Conservation (phyloP, 2,329 filamentous ascomycete species). For the Phyllosticta citribraziliensis region DNA sequence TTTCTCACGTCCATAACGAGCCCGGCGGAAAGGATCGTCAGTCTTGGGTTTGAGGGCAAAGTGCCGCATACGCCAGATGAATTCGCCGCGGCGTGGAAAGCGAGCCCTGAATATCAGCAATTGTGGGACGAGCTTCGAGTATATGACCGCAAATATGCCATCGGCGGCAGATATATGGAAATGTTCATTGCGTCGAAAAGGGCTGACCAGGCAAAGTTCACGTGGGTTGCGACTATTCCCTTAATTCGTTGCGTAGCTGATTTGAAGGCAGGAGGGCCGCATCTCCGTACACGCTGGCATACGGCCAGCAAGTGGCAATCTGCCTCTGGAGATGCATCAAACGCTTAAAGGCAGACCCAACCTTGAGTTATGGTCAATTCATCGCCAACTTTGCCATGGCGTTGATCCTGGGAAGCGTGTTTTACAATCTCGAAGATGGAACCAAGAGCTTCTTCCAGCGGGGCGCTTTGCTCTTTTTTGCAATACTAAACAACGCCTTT, state of each 20-base stretch:
- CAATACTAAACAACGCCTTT: conserved; percentile 78
- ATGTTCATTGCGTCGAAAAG: conserved; percentile 37
- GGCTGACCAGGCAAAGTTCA: conserved; percentile 36
- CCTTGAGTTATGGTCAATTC: conserved; percentile 57
- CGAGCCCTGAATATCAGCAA: conserved; percentile 22
- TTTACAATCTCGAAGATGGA: conserved; percentile 60
- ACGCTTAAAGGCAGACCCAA: conserved; percentile 67
- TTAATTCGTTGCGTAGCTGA: neutral
- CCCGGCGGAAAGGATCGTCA: conserved; percentile 36
- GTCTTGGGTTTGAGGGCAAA: conserved; percentile 33
- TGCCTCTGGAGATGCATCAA: conserved; percentile 75
- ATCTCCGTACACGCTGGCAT: conserved; percentile 78
- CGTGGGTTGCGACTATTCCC: neutral
- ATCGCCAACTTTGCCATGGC: conserved; percentile 67
- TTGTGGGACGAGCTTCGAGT: conserved; percentile 36
- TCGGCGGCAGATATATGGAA: conserved; percentile 35
- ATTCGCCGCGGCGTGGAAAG: conserved; percentile 41
- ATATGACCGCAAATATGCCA: conserved; percentile 36
- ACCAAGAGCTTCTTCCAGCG: conserved; percentile 68
- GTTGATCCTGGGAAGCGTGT: conserved; percentile 70
- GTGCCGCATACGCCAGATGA: conserved; percentile 42
- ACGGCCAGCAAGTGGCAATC: conserved; percentile 62
- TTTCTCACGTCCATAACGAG: conserved; percentile 67
- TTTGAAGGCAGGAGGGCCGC: conserved; percentile 40
- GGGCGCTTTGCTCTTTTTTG: conserved; percentile 77